A percentile compares a stretch with the other conserved stretches of the same genome.
phyloP scores from a whole-genome alignment of 2,329 filamentous ascomycete genomes.

The Trichophyton schoenleinii region DNA sequence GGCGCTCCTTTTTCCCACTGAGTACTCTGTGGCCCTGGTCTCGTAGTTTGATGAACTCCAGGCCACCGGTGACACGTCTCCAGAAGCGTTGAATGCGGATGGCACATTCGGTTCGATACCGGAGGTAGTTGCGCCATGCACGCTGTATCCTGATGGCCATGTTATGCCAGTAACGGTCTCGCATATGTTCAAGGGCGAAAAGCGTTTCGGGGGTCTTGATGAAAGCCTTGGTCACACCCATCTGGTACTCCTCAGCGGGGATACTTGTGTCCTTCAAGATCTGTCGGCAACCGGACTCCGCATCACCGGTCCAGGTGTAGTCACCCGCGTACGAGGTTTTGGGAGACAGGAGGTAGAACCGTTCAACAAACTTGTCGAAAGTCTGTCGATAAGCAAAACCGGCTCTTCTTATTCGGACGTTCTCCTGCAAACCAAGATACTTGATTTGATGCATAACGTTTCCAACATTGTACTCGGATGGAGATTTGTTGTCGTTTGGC shows the following conservation, averaged over 20 bases:
- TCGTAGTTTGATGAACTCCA: slow-evolving; percentile 76
- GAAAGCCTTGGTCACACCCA: slow-evolving; percentile 93
- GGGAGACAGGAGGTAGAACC: slow-evolving; percentile 89
- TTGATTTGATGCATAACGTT: slow-evolving; percentile 98
- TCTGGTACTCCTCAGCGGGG: slow-evolving; percentile 87
- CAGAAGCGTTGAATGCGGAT: slow-evolving; percentile 91
- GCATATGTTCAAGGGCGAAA: slow-evolving; percentile 94
- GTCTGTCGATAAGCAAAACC: slow-evolving; percentile 95
- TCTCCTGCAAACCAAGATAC: slow-evolving; percentile 97
- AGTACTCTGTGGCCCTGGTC: slow-evolving; percentile 78
- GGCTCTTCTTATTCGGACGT: slow-evolving; percentile 90
- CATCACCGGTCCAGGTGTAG: slow-evolving; percentile 87
- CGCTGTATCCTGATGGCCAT: slow-evolving; percentile 97
- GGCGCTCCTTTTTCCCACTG: slow-evolving; percentile 74
- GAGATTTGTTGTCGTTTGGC: slow-evolving; percentile 97
- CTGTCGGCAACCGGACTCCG: slow-evolving; percentile 74
- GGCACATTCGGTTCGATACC: slow-evolving; percentile 83
- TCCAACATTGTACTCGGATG: slow-evolving; percentile 75
- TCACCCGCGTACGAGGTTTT: slow-evolving; percentile 94
- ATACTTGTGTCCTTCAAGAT: slow-evolving; percentile 96
- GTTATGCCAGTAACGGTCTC: slow-evolving; percentile 97
- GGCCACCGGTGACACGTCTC: slow-evolving; percentile 81
- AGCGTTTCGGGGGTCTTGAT: slow-evolving; percentile 96
- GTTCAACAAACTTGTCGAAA: slow-evolving; percentile 95
- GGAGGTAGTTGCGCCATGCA: slow-evolving; percentile 90